Percentiles rank a stretch among this genome's conserved stretches.
Conservation (phyloP, 2,329 filamentous ascomycete genomes). For the Arthrobotrys conoides region DNA sequence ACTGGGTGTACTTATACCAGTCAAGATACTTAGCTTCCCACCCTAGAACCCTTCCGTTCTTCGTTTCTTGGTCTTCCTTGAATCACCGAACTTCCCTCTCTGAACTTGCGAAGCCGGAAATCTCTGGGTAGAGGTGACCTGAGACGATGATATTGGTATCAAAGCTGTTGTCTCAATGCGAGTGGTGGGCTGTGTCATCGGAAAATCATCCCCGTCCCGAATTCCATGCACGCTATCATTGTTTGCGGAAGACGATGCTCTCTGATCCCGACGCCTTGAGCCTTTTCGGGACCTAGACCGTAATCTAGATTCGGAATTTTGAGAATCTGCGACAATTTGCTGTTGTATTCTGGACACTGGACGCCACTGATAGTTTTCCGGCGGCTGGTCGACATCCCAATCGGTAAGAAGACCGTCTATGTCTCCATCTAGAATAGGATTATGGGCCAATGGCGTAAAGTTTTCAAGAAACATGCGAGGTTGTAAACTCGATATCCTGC, state of each 20-base stretch:
- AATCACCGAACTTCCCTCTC: slow-evolving; percentile 63
- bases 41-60: slow-evolving; percentile 53
- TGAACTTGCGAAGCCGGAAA: slow-evolving; percentile 47
- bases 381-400: slow-evolving; percentile 31
- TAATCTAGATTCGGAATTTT: slow-evolving; percentile 6
- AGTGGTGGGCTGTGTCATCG: slow-evolving; percentile 39
- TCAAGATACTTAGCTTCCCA: too few species aligned
- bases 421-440: slow-evolving; percentile 14
- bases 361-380: slow-evolving; percentile 50
- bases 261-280: not conserved
- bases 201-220: not conserved
- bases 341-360: slow-evolving; percentile 27
- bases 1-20: not conserved
- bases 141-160: slow-evolving; percentile 14
- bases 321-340: not conserved
- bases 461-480: slow-evolving; percentile 36
- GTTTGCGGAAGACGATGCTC: not conserved
- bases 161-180: slow-evolving; percentile 21
- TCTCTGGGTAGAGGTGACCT: slow-evolving; percentile 30
- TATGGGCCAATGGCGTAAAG: slow-evolving; percentile 37
- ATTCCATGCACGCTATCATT: slow-evolving; percentile 6
- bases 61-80: slow-evolving; percentile 64
- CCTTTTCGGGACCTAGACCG: slow-evolving; percentile 31
- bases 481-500: not conserved
- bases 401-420: slow-evolving; percentile 38